Evolutionary conservation across 345 rosid species (phyloP), one percentile per base, ranked within the genome.

Genomic region (Lepidium aucheri): DNA sequence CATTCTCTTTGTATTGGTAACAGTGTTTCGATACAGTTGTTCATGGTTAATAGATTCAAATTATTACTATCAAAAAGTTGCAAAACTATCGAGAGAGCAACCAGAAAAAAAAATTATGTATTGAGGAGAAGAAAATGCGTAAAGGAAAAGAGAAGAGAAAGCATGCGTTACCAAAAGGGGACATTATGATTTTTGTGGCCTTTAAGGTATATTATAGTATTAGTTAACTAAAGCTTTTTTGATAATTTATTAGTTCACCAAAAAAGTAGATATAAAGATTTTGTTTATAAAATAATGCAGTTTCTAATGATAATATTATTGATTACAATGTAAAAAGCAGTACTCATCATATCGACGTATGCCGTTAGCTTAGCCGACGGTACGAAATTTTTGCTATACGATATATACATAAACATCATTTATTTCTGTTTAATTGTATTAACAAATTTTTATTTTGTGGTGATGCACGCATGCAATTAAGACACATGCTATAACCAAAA

Each of bases 131-230:
- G 41, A 52, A 58, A 67, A 73, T 67, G 77, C 73, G 63, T 74
- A 74, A 67, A 74, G 35, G 59, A 16, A 20, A 74, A 61, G 69
- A 33, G 44, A 67, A 44, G 60, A 12, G 46, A 42, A 42, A 46
- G 73, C 77, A 74, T 67, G 77, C 77, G 77, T 60, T 60, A 53
- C 57, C 58, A 46, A 67, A 60, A 74, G 77, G 77, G 58, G 7
- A 61, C 72, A 73, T 67, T 63, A 73, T 73, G 53, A 73, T 73
- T 66, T 73, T 59, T 66, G 72, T 73, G 57, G 43, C 58, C 68
- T 45, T 73, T 67, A 36, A 67, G 68, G 59, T 66, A 60, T 73
- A 35, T 16, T 44, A 28, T 28, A 20, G 5, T 26, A 65, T 36
- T 53, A 46, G 18, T 55, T 66, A 45, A 60, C 15, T 60, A 53